Evolutionary conservation across 106 monocot species (phyloP).

Genomic region (Allium fistulosum): DNA sequence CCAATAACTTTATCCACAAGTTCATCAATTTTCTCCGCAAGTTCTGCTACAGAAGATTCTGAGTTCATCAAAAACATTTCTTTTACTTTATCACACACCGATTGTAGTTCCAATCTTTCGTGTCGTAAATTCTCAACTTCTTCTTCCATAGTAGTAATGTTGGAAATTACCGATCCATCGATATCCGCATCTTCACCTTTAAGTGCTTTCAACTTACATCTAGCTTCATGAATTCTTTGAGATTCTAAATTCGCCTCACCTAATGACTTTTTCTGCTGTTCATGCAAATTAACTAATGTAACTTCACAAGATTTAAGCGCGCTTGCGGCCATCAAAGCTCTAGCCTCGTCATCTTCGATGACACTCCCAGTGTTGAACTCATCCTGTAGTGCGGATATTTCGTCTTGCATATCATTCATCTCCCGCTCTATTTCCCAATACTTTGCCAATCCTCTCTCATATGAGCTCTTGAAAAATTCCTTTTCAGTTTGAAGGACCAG

Average conservation of each 20-base stretch:
- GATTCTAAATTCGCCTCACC: conserved; percentile 16
- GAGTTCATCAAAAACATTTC: conserved; percentile 13
- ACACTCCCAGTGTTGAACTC: conserved; percentile 7
- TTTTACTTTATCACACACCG: conserved; percentile 21
- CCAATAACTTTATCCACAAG: conserved; percentile 26
- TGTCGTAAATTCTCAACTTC: background rate
- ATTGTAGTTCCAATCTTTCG: conserved; percentile 11
- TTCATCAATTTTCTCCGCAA: conserved; percentile 21
- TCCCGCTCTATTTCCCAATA: conserved; percentile 23
- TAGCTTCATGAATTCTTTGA: conserved; percentile 13
- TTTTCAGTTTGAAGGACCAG: conserved; percentile 25
- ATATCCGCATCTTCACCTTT: conserved; percentile 10
- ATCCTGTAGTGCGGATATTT: conserved; percentile 13
- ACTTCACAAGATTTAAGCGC: conserved; percentile 31
- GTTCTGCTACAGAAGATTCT: conserved; percentile 12
- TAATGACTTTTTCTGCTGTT: conserved; percentile 9
- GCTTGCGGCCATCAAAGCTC: conserved; percentile 21
- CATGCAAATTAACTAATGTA: conserved; percentile 7
- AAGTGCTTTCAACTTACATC: conserved; percentile 2
- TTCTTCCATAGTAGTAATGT: background rate
- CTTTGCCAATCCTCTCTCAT: conserved; percentile 14
- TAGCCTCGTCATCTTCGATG: conserved; percentile 25
- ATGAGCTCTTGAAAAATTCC: conserved; percentile 24
- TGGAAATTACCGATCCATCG: background rate
- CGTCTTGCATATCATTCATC: conserved; percentile 27